Evolutionary conservation across 345 rosid genomes (phyloP), one percentile per base, ranked within the genome.

Genomic region (Salix arbutifolia): DNA sequence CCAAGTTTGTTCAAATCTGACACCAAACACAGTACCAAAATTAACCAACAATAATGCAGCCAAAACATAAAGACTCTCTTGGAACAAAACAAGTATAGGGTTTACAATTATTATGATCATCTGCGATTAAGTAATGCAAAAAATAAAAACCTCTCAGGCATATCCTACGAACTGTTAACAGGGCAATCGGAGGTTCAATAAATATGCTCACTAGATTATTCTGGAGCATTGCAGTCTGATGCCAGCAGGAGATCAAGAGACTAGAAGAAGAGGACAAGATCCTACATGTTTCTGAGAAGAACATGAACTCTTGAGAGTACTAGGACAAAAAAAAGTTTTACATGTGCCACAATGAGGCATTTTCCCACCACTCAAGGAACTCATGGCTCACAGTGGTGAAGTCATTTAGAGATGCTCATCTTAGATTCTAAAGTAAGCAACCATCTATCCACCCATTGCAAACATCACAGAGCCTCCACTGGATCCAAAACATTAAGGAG

Each of bases 1-100:
- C 98, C 98, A 69, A 90, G 84, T 86, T 90, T 93, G 85, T 84
- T 82, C 83, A 96, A 80, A 88, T 96, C 99, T 96, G 88, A 67
- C 30, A 78, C 10, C 69, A 23, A 70, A 18, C 64, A 74, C 4
- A n/a, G 38, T 35, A 61, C 18, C 30, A 21, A n/a, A n/a, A 17
- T 78, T 26, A 73, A 35, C 65, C 52, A 71, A 35, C 53, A 46
- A 23, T 42, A 42, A 48, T 67, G 58, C 65, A 64, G 9, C 42
- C 2, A 69, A 60, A 25, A 67, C 10, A 56, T 56, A 33, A 23
- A 19, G 58, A 75, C 37, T 18, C n/a, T 12, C 67, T 19, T 37
- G 25, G 35, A 23, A 21, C 10, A 17, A 16, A 71, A 70, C 21
- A 17, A 48, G 65, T 28, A 23, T 2, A 19, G 38, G 40, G 11